phyloP scores from a whole-genome alignment of 2,329 filamentous ascomycete species.

The Gremmenia infestans region DNA sequence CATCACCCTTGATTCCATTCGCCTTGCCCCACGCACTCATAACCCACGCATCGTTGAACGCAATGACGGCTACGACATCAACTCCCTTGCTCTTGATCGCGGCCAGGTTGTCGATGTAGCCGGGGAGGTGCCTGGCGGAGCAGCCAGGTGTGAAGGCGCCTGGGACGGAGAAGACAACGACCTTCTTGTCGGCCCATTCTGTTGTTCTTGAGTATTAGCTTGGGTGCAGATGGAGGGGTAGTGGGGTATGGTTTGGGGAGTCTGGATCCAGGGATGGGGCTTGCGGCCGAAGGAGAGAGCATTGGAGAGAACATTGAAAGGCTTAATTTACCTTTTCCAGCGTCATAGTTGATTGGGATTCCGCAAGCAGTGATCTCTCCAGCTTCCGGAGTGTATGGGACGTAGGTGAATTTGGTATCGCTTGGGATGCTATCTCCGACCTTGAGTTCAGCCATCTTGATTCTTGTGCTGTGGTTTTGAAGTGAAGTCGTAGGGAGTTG shows the following conservation, averaged over 20 bases:
- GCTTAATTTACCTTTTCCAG: slow-evolving; percentile 57
- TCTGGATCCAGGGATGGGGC: not conserved
- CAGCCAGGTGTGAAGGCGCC: slow-evolving; percentile 68
- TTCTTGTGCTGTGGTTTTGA: not conserved
- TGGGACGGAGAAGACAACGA: slow-evolving; percentile 64
- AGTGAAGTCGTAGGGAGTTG: not conserved
- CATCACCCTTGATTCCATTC: slow-evolving; percentile 58
- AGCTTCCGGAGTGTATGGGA: slow-evolving; percentile 68
- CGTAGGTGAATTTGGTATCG: slow-evolving; percentile 77
- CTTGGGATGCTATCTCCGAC: slow-evolving; percentile 79
- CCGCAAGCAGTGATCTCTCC: slow-evolving; percentile 71
- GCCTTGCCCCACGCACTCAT: slow-evolving; percentile 72
- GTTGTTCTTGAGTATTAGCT: not conserved
- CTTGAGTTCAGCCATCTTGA: slow-evolving; percentile 36
- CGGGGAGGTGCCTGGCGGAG: slow-evolving; percentile 62
- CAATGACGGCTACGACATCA: slow-evolving; percentile 62
- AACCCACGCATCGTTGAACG: slow-evolving; percentile 64
- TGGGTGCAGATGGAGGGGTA: not conserved
- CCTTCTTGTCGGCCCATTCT: slow-evolving; percentile 66
- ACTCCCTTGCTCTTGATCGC: slow-evolving; percentile 61
- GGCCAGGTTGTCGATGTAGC: slow-evolving; percentile 58
- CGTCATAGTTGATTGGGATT: slow-evolving; percentile 71
- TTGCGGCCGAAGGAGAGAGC: not conserved
- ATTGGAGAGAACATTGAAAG: not conserved
- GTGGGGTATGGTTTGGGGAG: not conserved